Evolutionary conservation across 306 rosid species (phyloP).

Genomic region (Purshia tridentata): DNA sequence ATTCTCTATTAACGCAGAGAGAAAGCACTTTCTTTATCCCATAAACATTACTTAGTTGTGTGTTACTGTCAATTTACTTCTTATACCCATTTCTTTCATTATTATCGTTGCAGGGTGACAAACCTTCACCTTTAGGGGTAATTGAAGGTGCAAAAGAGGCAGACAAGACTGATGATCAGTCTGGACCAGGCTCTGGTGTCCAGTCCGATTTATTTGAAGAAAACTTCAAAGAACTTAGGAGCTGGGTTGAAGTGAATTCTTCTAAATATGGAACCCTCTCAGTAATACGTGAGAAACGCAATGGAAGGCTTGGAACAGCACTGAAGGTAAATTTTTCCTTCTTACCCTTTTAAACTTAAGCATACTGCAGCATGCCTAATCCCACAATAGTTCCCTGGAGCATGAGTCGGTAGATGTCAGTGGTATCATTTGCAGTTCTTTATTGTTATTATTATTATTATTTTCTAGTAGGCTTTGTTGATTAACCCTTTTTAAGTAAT

Average conservation of each 20-base stretch:
- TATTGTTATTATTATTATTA: too few species aligned
- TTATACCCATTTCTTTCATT: neutral
- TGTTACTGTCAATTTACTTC: neutral
- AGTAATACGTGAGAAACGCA: constrained; percentile 69
- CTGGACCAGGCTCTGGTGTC: constrained; percentile 29
- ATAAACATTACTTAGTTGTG: neutral
- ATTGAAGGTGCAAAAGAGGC: constrained; percentile 41
- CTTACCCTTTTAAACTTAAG: neutral
- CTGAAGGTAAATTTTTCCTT: constrained; percentile 55
- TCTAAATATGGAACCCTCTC: constrained; percentile 73
- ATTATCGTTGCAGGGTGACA: constrained; percentile 44
- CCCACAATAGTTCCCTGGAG: neutral
- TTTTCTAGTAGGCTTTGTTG: too few species aligned
- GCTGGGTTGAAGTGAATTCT: constrained; percentile 84
- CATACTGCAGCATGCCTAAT: neutral
- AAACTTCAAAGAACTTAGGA: constrained; percentile 73
- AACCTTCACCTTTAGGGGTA: constrained; percentile 29
- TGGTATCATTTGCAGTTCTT: too few species aligned
- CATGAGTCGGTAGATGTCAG: too few species aligned
- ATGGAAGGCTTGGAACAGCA: constrained; percentile 79
- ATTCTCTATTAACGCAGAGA: neutral
- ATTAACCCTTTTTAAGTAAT: too few species aligned
- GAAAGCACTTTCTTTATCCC: neutral
- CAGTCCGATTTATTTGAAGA: constrained; percentile 65
- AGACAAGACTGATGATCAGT: constrained; percentile 35